These are phyloP conservation scores for Russula emetica DNA, from an alignment of 768 basidiomycete genomes.

Conservation along the genomic window DNA sequence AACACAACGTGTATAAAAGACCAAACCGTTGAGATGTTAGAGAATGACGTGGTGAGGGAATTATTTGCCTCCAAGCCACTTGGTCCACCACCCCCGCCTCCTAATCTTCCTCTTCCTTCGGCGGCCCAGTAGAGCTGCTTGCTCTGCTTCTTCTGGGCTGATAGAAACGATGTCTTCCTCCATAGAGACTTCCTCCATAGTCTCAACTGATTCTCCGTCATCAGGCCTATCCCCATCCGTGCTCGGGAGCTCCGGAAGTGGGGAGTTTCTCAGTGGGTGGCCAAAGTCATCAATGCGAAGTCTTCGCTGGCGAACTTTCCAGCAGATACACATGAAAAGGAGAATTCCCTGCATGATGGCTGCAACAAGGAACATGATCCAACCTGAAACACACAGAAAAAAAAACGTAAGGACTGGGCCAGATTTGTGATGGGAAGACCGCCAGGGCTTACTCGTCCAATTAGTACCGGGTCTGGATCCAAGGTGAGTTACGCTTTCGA, in stretches of 20 bases:
- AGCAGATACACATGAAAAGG: conserved; percentile 78
- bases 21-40: neutral
- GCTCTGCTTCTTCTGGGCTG: conserved; percentile 18
- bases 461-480: conserved; percentile 63
- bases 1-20: neutral
- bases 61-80: conserved; percentile 7
- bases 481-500: neutral
- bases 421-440: neutral
- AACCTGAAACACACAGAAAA: conserved; percentile 44
- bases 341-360: conserved; percentile 81
- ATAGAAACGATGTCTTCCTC: conserved; percentile 24
- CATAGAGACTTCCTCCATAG: conserved; percentile 26
- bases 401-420: neutral
- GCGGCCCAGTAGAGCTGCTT: conserved; percentile 5
- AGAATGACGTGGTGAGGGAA: neutral
- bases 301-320: conserved; percentile 72
- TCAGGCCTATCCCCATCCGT: conserved; percentile 11
- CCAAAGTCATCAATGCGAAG: conserved; percentile 91
- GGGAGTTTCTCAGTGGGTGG: conserved; percentile 38
- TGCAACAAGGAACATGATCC: conserved; percentile 76
- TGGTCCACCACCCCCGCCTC: conserved; percentile 15
- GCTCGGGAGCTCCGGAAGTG: conserved; percentile 24
- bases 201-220: conserved; percentile 24
- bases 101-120: conserved; percentile 17
- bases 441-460: conserved; percentile 65